Evolutionary conservation across 1,284 basidiomycete genomes (phyloP).

Genomic region (Coniferiporia weirii): DNA sequence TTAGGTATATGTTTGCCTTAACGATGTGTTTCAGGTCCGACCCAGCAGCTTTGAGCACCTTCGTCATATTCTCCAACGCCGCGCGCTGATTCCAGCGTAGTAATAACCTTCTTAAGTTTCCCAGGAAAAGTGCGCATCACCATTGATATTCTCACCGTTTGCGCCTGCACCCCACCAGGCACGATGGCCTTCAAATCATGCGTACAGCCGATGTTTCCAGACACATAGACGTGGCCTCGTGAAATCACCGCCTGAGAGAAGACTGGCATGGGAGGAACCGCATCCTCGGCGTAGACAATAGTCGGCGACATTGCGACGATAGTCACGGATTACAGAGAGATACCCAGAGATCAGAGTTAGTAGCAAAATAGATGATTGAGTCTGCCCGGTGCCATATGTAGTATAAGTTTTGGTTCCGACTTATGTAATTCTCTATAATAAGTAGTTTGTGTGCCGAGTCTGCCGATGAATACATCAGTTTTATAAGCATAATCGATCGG

Average conservation of each 20-base stretch:
- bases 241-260: constrained; percentile 47
- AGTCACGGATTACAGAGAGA: too few species aligned
- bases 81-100: constrained; percentile 33
- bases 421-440: too few species aligned
- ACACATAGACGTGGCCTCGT: constrained; percentile 49
- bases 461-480: too few species aligned
- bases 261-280: constrained; percentile 25
- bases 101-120: constrained; percentile 3
- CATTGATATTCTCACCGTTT: constrained; percentile 38
- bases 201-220: constrained; percentile 54
- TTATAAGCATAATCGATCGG: too few species aligned
- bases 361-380: too few species aligned
- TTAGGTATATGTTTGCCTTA: constrained; percentile 59
- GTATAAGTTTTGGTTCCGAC: too few species aligned
- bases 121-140: neutral
- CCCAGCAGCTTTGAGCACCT: constrained; percentile 56
- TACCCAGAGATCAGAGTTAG: too few species aligned
- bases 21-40: constrained; percentile 52
- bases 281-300: constrained; percentile 27
- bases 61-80: constrained; percentile 53
- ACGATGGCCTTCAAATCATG: constrained; percentile 42
- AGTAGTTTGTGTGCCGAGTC: too few species aligned
- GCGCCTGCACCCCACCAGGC: constrained; percentile 46
- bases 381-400: too few species aligned
- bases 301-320: constrained; percentile 2